Conservation (phyloP, 2,329 filamentous ascomycete genomes). For the Ophiostoma populinum region DNA sequence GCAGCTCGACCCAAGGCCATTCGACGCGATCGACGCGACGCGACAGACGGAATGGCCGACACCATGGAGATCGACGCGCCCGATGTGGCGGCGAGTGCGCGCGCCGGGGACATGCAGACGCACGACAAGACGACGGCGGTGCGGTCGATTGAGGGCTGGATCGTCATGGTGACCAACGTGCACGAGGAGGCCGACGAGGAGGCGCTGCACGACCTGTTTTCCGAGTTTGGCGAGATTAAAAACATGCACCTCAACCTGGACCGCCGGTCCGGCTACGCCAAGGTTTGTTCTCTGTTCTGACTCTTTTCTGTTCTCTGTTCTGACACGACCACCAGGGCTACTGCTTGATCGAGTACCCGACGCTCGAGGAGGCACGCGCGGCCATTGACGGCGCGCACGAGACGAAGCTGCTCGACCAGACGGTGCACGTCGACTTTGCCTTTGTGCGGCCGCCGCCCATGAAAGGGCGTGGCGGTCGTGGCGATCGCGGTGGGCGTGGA, state of each 20-base stretch:
- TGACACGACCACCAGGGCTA: slow-evolving; percentile 47
- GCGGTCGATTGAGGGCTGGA: slow-evolving; percentile 80
- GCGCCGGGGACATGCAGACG: slow-evolving; percentile 46
- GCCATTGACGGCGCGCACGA: slow-evolving; percentile 67
- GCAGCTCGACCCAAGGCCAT: no score
- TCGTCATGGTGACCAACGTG: slow-evolving; percentile 71
- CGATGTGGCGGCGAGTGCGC: slow-evolving; percentile 2
- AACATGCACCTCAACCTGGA: slow-evolving; percentile 74
- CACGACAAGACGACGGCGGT: slow-evolving; percentile 61
- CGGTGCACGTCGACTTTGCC: slow-evolving; percentile 65
- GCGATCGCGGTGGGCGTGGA: slow-evolving; percentile 21
- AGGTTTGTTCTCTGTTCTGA: slow-evolving; percentile 44
- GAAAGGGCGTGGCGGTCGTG: slow-evolving; percentile 25
- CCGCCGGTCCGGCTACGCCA: slow-evolving; percentile 68
- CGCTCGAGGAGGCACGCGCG: slow-evolving; percentile 60
- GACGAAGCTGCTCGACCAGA: slow-evolving; percentile 66
- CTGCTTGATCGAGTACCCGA: slow-evolving; percentile 70
- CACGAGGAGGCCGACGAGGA: slow-evolving; percentile 80
- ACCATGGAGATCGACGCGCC: slow-evolving; percentile 22
- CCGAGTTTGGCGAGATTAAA: slow-evolving; percentile 74
- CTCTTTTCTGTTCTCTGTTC: not conserved
- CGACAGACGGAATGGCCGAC: not conserved
- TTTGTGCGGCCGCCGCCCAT: slow-evolving; percentile 64
- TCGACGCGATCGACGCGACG: not conserved
- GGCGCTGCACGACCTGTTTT: slow-evolving; percentile 64